These are phyloP conservation scores for Hortiboletus flavorubellus DNA, from an alignment of 768 basidiomycete genomes.

Conservation along the genomic window DNA sequence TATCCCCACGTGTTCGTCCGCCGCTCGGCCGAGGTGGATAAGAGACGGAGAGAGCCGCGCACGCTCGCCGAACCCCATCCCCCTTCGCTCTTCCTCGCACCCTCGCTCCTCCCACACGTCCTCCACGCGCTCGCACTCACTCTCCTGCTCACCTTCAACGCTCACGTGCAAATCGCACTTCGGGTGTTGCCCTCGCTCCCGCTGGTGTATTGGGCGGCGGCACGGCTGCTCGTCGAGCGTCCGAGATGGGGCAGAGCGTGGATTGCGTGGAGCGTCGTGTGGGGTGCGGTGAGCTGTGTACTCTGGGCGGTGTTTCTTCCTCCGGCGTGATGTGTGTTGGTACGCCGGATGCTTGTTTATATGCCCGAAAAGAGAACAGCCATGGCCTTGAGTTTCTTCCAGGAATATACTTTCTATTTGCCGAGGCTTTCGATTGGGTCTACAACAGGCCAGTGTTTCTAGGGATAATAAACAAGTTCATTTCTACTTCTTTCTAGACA, in stretches of 20 bases:
- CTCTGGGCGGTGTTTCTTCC: slow-evolving; percentile 87
- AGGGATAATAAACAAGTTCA: not conserved
- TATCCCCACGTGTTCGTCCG: not conserved
- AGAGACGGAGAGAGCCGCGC: not conserved
- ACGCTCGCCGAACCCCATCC: not conserved
- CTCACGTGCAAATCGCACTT: slow-evolving; percentile 86
- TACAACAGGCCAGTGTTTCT: not conserved
- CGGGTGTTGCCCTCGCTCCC: slow-evolving; percentile 77
- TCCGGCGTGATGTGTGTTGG: slow-evolving; percentile 58
- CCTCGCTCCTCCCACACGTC: slow-evolving; percentile 61
- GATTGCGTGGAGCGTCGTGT: slow-evolving; percentile 75
- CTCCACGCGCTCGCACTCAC: slow-evolving; percentile 66
- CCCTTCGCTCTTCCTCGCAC: slow-evolving; percentile 35
- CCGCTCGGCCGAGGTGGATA: not conserved
- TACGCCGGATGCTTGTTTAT: not conserved
- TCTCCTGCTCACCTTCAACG: slow-evolving; percentile 66
- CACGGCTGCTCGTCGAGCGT: slow-evolving; percentile 53
- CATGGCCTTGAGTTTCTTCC: not conserved
- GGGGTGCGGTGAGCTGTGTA: slow-evolving; percentile 67
- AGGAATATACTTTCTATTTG: not conserved
- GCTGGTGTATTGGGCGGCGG: slow-evolving; percentile 82
- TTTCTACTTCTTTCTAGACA: slow-evolving; percentile 42
- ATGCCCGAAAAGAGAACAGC: not conserved
- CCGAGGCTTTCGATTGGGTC: not conserved
- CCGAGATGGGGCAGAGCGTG: slow-evolving; percentile 54